Base-by-base conservation (phyloP, 2,329 filamentous ascomycete genomes). In the Rosellinia necatrix region DNA sequence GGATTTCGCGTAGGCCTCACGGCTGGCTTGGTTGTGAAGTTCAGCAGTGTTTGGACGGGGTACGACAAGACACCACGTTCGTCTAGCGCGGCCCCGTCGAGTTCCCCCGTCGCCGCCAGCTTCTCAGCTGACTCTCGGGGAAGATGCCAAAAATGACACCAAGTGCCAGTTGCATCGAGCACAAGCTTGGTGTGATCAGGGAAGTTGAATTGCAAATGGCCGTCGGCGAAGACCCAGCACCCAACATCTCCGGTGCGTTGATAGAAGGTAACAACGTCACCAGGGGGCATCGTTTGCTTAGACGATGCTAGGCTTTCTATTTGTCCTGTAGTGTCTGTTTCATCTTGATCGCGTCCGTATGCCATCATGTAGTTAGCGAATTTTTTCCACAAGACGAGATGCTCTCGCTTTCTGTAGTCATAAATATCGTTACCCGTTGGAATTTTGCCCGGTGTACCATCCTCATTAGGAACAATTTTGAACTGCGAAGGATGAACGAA, bases 141-240 rank as follows among this genome's bases (percentile, higher is more conserved):
- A 17, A 92, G 82, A 66, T 90, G 87, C 75, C 89, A 89, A 69
- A 92, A 91, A 69, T 90, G 88, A 64, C 89, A 88, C 79, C 86
- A 88, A 1, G 81, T 84, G n/a, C 88, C 90, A 25, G 88, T 83
- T 1, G 87, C 76, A 55, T 91, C 90, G 22, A 94, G 76, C 10
- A 93, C 87, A 51, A 94, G 83, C 74, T 94, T 94, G 56, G 90
- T 93, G 71, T 94, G 90, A 64, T 94, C 90, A 2, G 90, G 90
- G 71, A 94, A 94, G 74, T 94, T 93, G 74, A 93, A 90, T 83
- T 91, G 89, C 63, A 92, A 80, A 66, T 90, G 89, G 2, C 90
- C 90, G 69, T 93, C 89, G 53, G 83, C 84, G 66, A 93, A 93
- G 46, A 86, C 85, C 89, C 89, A 92, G 72, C 90, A 88, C 13